Conservation (phyloP, 2,329 filamentous ascomycete species). For the Exutisphaerella laricina region DNA sequence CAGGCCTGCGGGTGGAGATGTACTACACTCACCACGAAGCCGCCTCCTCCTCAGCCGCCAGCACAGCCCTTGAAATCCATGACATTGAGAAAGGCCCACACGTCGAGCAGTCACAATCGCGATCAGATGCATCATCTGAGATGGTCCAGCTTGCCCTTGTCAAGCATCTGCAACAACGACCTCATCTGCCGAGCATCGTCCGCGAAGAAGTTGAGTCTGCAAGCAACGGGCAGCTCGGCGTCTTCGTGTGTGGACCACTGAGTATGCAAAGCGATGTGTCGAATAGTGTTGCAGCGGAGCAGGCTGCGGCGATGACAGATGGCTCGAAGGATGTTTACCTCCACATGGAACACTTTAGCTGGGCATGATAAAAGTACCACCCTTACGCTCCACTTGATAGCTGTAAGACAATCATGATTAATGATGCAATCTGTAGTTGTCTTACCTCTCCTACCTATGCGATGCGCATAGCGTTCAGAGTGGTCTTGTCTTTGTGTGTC, state of each 20-base stretch:
- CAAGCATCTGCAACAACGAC: constrained; percentile 27
- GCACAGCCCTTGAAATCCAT: constrained; percentile 6
- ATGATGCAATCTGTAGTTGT: too few relatives aligned
- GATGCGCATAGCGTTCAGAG: too few relatives aligned
- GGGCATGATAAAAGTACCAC: constrained; percentile 28
- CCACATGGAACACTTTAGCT: constrained; percentile 46
- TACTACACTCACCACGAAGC: constrained; percentile 16
- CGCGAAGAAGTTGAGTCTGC: constrained; percentile 20
- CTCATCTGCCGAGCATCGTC: constrained; percentile 29
- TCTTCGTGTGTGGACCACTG: constrained; percentile 42
- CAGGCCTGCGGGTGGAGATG: constrained; percentile 12
- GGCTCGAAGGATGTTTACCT: constrained; percentile 37
- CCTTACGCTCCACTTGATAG: too few relatives aligned
- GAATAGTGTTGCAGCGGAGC: constrained; percentile 42
- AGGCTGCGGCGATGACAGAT: constrained; percentile 35
- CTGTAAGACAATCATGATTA: too few relatives aligned
- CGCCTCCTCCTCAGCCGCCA: background rate
- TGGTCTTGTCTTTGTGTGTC: too few relatives aligned
- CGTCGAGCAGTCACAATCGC: background rate
- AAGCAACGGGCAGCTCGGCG: constrained; percentile 24
- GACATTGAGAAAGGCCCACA: constrained; percentile 13
- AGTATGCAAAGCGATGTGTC: constrained; percentile 46
- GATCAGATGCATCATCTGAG: background rate
- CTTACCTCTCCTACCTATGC: too few relatives aligned
- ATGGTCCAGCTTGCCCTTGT: background rate